phyloP scores from a whole-genome alignment of 225 moss, liverwort and hornwort genomes.

The Pseudoscleropodium purum region DNA sequence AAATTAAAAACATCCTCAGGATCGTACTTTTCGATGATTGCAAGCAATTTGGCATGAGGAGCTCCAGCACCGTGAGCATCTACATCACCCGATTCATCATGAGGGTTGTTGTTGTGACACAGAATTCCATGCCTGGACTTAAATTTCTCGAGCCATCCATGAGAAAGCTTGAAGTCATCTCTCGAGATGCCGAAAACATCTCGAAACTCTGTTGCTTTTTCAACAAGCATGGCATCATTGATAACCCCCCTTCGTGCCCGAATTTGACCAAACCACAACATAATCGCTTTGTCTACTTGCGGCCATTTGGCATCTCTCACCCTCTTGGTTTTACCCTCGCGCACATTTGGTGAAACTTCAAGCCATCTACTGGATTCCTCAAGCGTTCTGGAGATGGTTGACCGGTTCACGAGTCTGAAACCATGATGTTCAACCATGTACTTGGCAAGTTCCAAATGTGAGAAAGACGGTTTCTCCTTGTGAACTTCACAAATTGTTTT shows the following conservation, averaged over 20 bases:
- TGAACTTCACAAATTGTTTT: background rate
- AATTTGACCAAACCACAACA: slow-evolving; percentile 7
- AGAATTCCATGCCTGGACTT: slow-evolving; percentile 6
- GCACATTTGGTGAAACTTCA: background rate
- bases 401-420: background rate
- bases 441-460: background rate
- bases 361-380: slow-evolving; percentile 7
- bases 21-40: background rate
- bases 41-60: background rate
- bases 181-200: slow-evolving; percentile 1
- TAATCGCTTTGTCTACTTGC: slow-evolving; percentile 4
- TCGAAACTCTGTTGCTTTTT: background rate
- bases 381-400: background rate
- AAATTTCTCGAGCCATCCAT: slow-evolving; percentile 4
- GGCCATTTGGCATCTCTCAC: slow-evolving; percentile 5
- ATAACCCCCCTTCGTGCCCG: background rate
- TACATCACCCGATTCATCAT: background rate
- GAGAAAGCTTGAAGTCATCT: slow-evolving; percentile 14
- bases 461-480: background rate
- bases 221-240: background rate
- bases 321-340: background rate
- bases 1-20: background rate
- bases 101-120: background rate
- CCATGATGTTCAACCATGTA: slow-evolving; percentile 9
- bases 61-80: background rate